Evolutionary conservation across 139 green algal genomes (phyloP).

Genomic region (Chlorella sp.): DNA sequence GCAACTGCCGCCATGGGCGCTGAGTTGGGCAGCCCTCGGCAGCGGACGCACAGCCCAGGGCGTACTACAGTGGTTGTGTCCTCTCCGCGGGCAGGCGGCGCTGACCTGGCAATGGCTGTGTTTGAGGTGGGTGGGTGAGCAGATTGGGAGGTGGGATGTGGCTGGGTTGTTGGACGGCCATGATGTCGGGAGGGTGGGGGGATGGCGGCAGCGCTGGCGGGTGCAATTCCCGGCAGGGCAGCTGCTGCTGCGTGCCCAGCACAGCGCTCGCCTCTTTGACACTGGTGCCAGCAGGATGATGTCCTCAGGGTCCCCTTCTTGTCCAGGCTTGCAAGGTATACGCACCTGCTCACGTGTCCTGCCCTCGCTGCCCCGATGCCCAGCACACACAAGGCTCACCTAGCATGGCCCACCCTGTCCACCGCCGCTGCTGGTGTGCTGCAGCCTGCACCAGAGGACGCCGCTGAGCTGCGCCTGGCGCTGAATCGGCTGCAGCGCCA

Average conservation of each 20-base stretch:
- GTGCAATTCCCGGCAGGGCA: too few relatives aligned
- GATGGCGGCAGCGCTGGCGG: not conserved
- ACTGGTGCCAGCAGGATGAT: too few relatives aligned
- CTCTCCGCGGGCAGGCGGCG: not conserved
- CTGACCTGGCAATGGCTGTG: slow-evolving; percentile 5
- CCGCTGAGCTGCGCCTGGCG: not conserved
- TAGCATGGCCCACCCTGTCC: not conserved
- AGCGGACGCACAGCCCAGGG: not conserved
- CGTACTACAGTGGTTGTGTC: not conserved
- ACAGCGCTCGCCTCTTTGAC: too few relatives aligned
- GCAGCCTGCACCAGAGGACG: not conserved
- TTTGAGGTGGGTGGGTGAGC: slow-evolving; percentile 1
- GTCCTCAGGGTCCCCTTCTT: too few relatives aligned
- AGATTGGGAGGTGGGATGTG: not conserved
- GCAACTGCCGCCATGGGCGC: not conserved
- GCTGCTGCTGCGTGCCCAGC: too few relatives aligned
- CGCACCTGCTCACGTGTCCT: not conserved
- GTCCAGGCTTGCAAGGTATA: not conserved
- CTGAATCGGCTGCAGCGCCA: slow-evolving; percentile 17
- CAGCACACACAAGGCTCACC: not conserved
- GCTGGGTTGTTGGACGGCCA: not conserved
- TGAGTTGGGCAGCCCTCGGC: not conserved
- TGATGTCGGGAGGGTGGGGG: not conserved
- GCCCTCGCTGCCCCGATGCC: not conserved
- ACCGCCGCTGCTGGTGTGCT: not conserved